Percentiles rank a stretch among this genome's conserved stretches.
These are phyloP conservation scores for Claviceps maximensis DNA, from an alignment of 2,329 filamentous ascomycete species.

Conservation along the genomic window DNA sequence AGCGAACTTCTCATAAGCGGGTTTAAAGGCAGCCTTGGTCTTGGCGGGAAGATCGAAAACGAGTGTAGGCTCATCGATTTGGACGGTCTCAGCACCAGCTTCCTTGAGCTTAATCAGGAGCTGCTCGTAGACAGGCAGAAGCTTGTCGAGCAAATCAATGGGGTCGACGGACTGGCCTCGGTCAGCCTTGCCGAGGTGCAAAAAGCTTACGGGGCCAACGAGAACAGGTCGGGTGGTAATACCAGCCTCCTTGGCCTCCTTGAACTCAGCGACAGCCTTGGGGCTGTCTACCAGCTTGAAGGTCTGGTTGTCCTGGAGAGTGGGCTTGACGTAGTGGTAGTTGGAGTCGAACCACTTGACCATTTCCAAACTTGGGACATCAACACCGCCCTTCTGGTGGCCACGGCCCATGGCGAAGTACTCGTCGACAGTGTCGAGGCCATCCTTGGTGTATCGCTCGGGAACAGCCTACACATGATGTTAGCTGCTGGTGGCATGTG, in stretches of 20 bases:
- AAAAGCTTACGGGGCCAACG: constrained; percentile 92
- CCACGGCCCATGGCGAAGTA: constrained; percentile 99
- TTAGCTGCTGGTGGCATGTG: neutral
- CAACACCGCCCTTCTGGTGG: constrained; percentile 86
- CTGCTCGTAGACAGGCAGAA: constrained; percentile 88
- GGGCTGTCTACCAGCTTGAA: constrained; percentile 81
- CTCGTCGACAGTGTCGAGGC: constrained; percentile 78
- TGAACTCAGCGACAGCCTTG: constrained; percentile 90
- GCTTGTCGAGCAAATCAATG: constrained; percentile 85
- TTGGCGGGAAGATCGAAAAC: constrained; percentile 86
- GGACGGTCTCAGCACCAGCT: constrained; percentile 89
- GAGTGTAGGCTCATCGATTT: constrained; percentile 95
- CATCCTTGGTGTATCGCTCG: constrained; percentile 84
- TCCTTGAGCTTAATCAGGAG: constrained; percentile 87
- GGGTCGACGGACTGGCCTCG: constrained; percentile 86
- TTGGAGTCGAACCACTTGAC: constrained; percentile 99
- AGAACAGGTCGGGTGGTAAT: constrained; percentile 87
- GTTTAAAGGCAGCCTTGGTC: constrained; percentile 95
- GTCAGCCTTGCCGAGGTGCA: constrained; percentile 95
- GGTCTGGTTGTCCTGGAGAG: constrained; percentile 88
- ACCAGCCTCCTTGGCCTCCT: constrained; percentile 95
- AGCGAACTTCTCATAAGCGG: constrained; percentile 81
- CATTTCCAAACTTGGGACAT: constrained; percentile 95
- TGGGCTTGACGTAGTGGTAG: constrained; percentile 99
- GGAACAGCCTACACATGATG: constrained; percentile 55